Conservation (phyloP, 345 rosid species). For the Pugionium dolabratum region DNA sequence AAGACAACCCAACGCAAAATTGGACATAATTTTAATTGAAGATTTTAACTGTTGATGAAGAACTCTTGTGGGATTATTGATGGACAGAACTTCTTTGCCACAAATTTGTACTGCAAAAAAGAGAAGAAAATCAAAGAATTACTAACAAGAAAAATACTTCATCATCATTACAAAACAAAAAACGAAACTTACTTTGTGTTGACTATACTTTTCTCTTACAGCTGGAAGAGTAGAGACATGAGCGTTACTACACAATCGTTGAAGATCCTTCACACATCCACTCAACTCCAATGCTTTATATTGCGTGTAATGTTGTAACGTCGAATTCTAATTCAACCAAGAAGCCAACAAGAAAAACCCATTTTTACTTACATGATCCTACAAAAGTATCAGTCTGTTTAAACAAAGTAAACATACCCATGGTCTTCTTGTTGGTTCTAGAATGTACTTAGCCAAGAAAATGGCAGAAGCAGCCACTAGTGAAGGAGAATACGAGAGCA, state of each 20-base stretch:
- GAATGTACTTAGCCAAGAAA: conserved; percentile 80
- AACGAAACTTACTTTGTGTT: conserved; percentile 75
- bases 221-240: conserved; percentile 74
- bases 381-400: neutral
- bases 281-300: conserved; percentile 65
- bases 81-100: conserved; percentile 83
- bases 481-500: conserved; percentile 81
- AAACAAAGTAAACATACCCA: conserved; percentile 61
- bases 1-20: conserved; percentile 31
- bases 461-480: conserved; percentile 82
- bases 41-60: conserved; percentile 45
- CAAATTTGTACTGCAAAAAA: conserved; percentile 45
- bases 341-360: neutral
- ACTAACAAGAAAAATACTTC: neutral
- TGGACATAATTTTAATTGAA: conserved; percentile 12
- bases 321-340: conserved; percentile 57
- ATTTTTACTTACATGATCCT: neutral
- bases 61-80: conserved; percentile 67
- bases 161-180: neutral
- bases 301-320: conserved; percentile 81
- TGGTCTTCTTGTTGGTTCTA: conserved; percentile 74
- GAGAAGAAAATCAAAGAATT: neutral
- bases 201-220: conserved; percentile 84
- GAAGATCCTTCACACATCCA: conserved; percentile 77
- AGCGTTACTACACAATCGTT: conserved; percentile 54